A percentile compares a stretch with the other conserved stretches of the same genome.
phyloP scores from a whole-genome alignment of 257 asterid species.

The Catharanthus roseus region DNA sequence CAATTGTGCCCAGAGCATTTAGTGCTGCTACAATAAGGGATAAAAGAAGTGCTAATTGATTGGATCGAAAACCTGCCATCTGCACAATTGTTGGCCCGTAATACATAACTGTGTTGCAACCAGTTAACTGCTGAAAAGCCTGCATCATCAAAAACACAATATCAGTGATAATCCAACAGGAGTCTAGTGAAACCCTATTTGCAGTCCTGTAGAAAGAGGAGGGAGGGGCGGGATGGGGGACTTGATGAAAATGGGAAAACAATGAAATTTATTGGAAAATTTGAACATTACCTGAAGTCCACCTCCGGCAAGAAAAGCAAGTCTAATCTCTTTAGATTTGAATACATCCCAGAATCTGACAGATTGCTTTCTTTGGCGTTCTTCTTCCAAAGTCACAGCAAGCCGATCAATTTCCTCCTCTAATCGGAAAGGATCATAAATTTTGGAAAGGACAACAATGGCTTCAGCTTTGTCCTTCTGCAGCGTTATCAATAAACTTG shows the following conservation, averaged over 20 bases:
- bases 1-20: no score
- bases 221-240: background rate
- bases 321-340: slow-evolving; percentile 63
- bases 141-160: slow-evolving; percentile 25
- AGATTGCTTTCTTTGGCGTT: slow-evolving; percentile 39
- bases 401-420: slow-evolving; percentile 85
- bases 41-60: no score
- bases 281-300: slow-evolving; percentile 63
- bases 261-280: background rate
- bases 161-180: background rate
- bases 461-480: slow-evolving; percentile 87
- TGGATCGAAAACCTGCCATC: slow-evolving; percentile 99
- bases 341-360: slow-evolving; percentile 66
- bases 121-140: slow-evolving; percentile 96
- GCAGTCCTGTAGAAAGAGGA: background rate
- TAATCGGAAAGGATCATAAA: slow-evolving; percentile 69
- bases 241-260: no score
- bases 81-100: slow-evolving; percentile 92
- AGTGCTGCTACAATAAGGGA: no score
- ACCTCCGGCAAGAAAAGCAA: slow-evolving; percentile 90
- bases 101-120: slow-evolving; percentile 90
- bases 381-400: slow-evolving; percentile 73
- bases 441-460: slow-evolving; percentile 76
- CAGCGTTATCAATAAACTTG: slow-evolving; percentile 9
- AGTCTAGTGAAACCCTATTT: no score